A percentile compares a stretch with the other conserved stretches of the same genome.
These are phyloP conservation scores for Leccinum variicolor DNA, from an alignment of 768 basidiomycete species.

Conservation along the genomic window DNA sequence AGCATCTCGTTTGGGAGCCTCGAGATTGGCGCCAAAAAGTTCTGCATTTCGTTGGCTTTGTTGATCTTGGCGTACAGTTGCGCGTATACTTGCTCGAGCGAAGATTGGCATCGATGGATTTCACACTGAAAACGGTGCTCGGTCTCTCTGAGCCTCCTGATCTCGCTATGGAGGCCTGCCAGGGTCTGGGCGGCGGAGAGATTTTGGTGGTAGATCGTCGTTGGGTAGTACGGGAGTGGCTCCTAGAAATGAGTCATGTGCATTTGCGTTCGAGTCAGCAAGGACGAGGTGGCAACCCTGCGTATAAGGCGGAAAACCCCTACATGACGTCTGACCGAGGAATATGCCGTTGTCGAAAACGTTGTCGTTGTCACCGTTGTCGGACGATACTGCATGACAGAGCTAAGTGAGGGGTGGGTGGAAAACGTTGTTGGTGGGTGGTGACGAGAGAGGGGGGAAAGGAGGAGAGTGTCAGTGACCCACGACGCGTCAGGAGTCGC, in stretches of 20 bases:
- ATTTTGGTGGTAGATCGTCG: conserved; percentile 14
- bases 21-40: conserved; percentile 27
- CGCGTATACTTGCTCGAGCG: conserved; percentile 16
- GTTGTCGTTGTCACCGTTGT: conserved; percentile 1
- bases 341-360: conserved; percentile 7
- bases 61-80: conserved; percentile 14
- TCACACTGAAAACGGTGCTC: conserved; percentile 15
- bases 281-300: neutral
- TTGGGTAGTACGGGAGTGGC: conserved; percentile 8
- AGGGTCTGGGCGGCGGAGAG: conserved; percentile 17
- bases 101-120: conserved; percentile 12
- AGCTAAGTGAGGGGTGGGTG: neutral
- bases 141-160: conserved; percentile 13
- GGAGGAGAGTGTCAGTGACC: neutral
- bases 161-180: conserved; percentile 17
- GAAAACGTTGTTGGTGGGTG: conserved; percentile 5
- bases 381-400: conserved; percentile 12
- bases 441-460: conserved; percentile 11
- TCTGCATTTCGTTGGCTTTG: conserved; percentile 30
- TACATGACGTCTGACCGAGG: conserved; percentile 23
- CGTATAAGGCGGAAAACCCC: conserved; percentile 1
- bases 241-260: conserved; percentile 14
- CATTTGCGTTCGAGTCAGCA: neutral
- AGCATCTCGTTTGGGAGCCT: conserved; percentile 31
- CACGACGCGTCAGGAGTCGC: conserved; percentile 9